Evolutionary conservation across 805 yeast species (phyloP).

Genomic region (Lipomyces spencermartinsiae): DNA sequence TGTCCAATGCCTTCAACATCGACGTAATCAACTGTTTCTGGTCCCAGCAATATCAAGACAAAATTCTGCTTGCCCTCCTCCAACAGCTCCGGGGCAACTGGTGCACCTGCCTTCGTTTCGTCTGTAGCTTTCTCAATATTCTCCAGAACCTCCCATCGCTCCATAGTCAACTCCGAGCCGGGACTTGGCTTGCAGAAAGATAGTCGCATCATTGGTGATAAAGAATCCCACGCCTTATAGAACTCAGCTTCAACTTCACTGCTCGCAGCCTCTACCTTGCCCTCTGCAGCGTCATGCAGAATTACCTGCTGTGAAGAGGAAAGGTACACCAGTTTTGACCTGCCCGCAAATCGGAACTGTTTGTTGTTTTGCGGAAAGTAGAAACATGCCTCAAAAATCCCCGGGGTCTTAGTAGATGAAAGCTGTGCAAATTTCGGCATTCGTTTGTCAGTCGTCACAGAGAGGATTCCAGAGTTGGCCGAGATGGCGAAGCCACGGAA

Average conservation of each 20-base stretch:
- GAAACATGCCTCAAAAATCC: slow-evolving; percentile 37
- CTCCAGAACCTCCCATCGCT: slow-evolving; percentile 21
- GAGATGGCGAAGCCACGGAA: slow-evolving; percentile 36
- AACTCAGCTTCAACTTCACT: slow-evolving; percentile 20
- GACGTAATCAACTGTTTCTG: slow-evolving; percentile 29
- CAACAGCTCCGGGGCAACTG: slow-evolving; percentile 10
- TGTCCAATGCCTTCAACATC: slow-evolving; percentile 33
- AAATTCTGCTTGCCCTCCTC: slow-evolving; percentile 24
- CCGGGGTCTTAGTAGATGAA: slow-evolving; percentile 8
- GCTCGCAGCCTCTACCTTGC: slow-evolving; percentile 17
- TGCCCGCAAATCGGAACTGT: slow-evolving; percentile 35
- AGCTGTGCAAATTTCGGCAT: slow-evolving; percentile 36
- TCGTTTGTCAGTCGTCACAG: slow-evolving; percentile 33
- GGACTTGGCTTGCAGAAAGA: slow-evolving; percentile 35
- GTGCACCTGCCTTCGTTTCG: slow-evolving; percentile 16
- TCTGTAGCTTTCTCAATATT: slow-evolving; percentile 22
- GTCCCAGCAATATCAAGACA: slow-evolving; percentile 27
- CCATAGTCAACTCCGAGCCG: slow-evolving; percentile 24
- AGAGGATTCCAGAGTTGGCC: slow-evolving; percentile 33
- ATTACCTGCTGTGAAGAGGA: slow-evolving; percentile 7
- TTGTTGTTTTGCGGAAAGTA: slow-evolving; percentile 26
- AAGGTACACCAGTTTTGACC: slow-evolving; percentile 26
- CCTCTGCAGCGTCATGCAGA: slow-evolving; percentile 23
- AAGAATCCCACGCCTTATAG: slow-evolving; percentile 29
- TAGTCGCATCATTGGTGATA: slow-evolving; percentile 32